Percentiles rank a stretch among this genome's conserved stretches.
Conservation (phyloP, 2,329 filamentous ascomycete species). For the Xylariaceae sp. region DNA sequence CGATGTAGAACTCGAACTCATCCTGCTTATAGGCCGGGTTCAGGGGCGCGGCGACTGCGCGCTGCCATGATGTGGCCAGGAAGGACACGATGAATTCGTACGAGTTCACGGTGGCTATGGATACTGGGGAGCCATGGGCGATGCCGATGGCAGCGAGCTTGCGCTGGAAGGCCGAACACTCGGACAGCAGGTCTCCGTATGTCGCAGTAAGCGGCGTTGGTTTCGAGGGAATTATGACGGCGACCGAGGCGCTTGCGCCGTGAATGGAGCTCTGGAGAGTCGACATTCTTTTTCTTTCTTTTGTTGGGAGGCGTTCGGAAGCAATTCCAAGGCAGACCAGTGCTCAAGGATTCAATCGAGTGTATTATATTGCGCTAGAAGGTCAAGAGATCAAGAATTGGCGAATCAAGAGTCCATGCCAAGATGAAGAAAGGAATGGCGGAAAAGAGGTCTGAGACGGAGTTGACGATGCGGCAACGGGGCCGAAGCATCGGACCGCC, state of each 20-base stretch:
- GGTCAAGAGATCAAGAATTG: too few relatives aligned
- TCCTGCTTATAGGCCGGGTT: constrained; percentile 85
- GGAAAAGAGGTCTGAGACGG: too few relatives aligned
- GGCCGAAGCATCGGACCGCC: too few relatives aligned
- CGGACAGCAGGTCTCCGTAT: constrained; percentile 58
- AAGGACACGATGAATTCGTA: constrained; percentile 87
- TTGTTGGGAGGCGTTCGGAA: too few relatives aligned
- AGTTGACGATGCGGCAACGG: too few relatives aligned
- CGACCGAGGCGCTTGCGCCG: constrained; percentile 39
- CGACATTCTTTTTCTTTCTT: too few relatives aligned
- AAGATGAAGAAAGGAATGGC: too few relatives aligned
- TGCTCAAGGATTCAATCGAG: too few relatives aligned
- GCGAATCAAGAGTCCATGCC: too few relatives aligned
- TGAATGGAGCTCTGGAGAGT: constrained; percentile 46
- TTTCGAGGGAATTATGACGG: constrained; percentile 67
- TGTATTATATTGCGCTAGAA: too few relatives aligned
- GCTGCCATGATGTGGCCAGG: constrained; percentile 77
- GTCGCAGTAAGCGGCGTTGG: constrained; percentile 56
- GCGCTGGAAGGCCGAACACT: constrained; percentile 64
- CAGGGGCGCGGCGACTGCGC: constrained; percentile 75
- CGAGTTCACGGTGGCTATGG: constrained; percentile 75
- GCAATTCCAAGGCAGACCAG: too few relatives aligned
- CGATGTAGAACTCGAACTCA: constrained; percentile 89
- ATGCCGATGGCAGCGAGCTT: constrained; percentile 73
- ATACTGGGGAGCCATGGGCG: constrained; percentile 61